Conservation (phyloP, 2,329 filamentous ascomycete species). For the Talaromyces funiculosus region DNA sequence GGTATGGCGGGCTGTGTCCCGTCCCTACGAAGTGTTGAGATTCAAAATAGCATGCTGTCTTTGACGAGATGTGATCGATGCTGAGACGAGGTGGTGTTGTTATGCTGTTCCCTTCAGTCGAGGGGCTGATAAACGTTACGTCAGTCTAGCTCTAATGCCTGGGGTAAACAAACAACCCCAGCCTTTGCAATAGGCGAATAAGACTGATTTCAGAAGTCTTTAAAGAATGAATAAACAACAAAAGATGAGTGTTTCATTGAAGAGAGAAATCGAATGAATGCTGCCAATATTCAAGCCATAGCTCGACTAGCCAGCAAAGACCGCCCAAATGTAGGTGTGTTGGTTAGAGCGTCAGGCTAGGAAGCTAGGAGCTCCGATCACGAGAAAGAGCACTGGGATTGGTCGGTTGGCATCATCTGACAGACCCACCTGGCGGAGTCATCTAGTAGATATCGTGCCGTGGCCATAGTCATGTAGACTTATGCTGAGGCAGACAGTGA, state of each 20-base stretch:
- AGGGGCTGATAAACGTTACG: background rate
- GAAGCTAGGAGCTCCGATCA: background rate
- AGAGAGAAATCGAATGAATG: background rate
- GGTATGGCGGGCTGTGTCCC: background rate
- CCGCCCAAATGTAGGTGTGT: background rate
- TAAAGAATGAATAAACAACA: background rate
- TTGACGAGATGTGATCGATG: background rate
- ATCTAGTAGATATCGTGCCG: background rate
- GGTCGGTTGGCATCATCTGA: slow-evolving; percentile 1
- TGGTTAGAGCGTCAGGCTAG: background rate
- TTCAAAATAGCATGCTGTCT: background rate
- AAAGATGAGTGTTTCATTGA: background rate
- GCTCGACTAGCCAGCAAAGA: background rate
- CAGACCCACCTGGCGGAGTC: background rate
- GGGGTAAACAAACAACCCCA: background rate
- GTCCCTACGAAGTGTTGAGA: background rate
- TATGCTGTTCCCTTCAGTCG: background rate
- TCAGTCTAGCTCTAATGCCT: background rate
- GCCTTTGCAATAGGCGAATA: background rate
- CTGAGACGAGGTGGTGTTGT: background rate
- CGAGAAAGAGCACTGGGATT: background rate
- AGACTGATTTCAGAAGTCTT: background rate
- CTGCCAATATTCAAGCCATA: background rate
- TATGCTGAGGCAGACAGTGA: background rate
- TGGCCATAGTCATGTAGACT: background rate